phyloP scores from a whole-genome alignment of 441 rosid genomes.

The Croton laevigatus region DNA sequence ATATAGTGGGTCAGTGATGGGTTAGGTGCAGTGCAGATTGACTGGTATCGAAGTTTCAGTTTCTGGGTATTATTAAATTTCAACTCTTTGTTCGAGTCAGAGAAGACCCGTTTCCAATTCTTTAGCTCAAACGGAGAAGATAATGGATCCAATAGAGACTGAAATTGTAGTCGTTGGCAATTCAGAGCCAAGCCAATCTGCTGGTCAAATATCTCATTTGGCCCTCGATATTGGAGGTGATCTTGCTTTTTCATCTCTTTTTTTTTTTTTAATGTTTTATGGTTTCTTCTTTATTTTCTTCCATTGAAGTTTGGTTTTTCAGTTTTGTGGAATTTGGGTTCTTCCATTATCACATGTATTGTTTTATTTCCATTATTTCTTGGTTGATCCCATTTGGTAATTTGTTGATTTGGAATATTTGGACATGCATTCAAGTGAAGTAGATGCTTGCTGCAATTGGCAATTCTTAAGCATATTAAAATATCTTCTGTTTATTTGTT shows the following conservation, averaged over 20 bases:
- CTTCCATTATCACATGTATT: background rate
- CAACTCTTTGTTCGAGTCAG: background rate
- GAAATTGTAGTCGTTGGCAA: slow-evolving; percentile 21
- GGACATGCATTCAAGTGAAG: background rate
- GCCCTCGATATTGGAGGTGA: slow-evolving; percentile 94
- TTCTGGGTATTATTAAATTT: slow-evolving; percentile 13
- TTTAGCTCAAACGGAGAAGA: background rate
- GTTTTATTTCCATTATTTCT: background rate
- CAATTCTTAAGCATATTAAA: background rate
- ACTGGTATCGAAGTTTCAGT: background rate
- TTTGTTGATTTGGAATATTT: background rate
- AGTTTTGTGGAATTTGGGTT: background rate
- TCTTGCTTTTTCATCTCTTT: background rate
- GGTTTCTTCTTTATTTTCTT: background rate
- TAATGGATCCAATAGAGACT: slow-evolving; percentile 26
- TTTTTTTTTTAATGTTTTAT: background rate
- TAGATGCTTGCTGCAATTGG: background rate
- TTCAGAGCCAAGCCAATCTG: slow-evolving; percentile 23
- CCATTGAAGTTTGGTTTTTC: slow-evolving; percentile 1
- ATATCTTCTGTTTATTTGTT: background rate
- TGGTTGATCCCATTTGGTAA: background rate
- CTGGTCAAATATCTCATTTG: slow-evolving; percentile 62
- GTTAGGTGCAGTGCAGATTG: slow-evolving; percentile 23
- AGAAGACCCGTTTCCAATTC: slow-evolving; percentile 6
- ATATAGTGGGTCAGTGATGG: slow-evolving; percentile 18